These are phyloP conservation scores for Zygosaccharomyces siamensis DNA, from an alignment of 805 yeast species.

Conservation along the genomic window DNA sequence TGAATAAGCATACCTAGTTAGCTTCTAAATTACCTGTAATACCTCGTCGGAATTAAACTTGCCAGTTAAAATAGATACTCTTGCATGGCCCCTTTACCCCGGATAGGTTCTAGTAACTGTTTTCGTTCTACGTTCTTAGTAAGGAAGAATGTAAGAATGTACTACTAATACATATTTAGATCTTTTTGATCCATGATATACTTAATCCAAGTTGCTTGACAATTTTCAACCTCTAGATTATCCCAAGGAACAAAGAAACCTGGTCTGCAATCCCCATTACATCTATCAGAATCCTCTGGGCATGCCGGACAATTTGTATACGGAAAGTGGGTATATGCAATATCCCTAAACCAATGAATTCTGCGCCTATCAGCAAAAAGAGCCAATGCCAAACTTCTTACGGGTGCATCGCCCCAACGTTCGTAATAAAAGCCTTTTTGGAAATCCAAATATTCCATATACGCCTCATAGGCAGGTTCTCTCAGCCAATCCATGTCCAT, in stretches of 20 bases:
- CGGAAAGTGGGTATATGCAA: slow-evolving; percentile 73
- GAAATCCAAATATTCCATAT: slow-evolving; percentile 59
- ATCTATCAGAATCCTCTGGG: slow-evolving; percentile 40
- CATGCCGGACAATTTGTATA: slow-evolving; percentile 64
- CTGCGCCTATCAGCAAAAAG: slow-evolving; percentile 62
- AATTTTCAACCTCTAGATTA: slow-evolving; percentile 60
- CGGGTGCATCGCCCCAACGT: slow-evolving; percentile 94
- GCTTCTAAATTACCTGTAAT: too few relatives aligned
- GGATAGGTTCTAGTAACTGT: not conserved
- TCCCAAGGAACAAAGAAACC: slow-evolving; percentile 53
- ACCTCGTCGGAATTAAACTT: too few relatives aligned
- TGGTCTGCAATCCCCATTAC: slow-evolving; percentile 44
- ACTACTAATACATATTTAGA: slow-evolving; percentile 18
- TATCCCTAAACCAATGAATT: slow-evolving; percentile 84
- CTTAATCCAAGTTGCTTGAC: slow-evolving; percentile 66
- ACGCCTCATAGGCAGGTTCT: slow-evolving; percentile 57
- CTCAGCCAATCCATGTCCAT: slow-evolving; percentile 80
- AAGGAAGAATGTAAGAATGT: not conserved
- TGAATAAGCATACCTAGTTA: too few relatives aligned
- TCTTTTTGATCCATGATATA: slow-evolving; percentile 37
- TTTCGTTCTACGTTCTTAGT: not conserved
- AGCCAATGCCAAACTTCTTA: slow-evolving; percentile 69
- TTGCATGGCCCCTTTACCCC: not conserved
- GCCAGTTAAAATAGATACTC: too few relatives aligned
- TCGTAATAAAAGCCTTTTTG: slow-evolving; percentile 84